Conservation (phyloP, 78 protist genomes). For the Dictyostelium intermedium region DNA sequence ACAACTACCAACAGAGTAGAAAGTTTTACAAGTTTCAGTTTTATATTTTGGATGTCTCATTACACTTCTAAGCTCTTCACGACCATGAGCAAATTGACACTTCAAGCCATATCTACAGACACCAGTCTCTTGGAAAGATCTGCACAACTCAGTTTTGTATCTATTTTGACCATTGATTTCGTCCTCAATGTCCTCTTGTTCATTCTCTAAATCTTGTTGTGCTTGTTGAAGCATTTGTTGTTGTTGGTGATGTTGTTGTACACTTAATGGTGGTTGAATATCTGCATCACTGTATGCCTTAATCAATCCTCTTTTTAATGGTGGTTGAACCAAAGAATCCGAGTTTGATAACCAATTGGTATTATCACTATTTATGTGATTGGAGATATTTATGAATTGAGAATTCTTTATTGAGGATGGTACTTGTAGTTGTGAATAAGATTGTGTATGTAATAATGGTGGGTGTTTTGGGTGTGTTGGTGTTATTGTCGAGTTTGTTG, state of each 20-base stretch:
- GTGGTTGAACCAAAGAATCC: neutral
- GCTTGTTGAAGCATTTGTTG: neutral
- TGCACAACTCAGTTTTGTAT: conserved; percentile 93
- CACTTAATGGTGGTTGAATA: neutral
- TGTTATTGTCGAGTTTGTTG: conserved; percentile 2
- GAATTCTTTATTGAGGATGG: conserved; percentile 59
- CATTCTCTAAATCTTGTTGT: conserved; percentile 21
- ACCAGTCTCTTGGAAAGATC: conserved; percentile 87
- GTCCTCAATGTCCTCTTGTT: conserved; percentile 63
- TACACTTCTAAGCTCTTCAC: conserved; percentile 81
- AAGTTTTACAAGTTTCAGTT: conserved; percentile 89
- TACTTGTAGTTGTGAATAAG: conserved; percentile 1
- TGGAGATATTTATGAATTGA: conserved; percentile 57
- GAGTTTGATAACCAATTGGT: conserved; percentile 10
- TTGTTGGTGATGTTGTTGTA: conserved; percentile 31
- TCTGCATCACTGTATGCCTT: conserved; percentile 19
- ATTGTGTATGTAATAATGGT: conserved; percentile 10
- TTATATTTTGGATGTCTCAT: conserved; percentile 89
- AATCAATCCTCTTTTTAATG: neutral
- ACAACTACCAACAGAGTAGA: conserved; percentile 83
- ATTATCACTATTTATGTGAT: neutral
- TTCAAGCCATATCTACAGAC: conserved; percentile 88
- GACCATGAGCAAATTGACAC: conserved; percentile 95
- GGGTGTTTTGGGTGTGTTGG: neutral
- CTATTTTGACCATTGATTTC: conserved; percentile 77